Evolutionary conservation across 2,329 filamentous ascomycete species (phyloP), one percentile per base, ranked within the genome.

Genomic region (Fusarium proliferatum): DNA sequence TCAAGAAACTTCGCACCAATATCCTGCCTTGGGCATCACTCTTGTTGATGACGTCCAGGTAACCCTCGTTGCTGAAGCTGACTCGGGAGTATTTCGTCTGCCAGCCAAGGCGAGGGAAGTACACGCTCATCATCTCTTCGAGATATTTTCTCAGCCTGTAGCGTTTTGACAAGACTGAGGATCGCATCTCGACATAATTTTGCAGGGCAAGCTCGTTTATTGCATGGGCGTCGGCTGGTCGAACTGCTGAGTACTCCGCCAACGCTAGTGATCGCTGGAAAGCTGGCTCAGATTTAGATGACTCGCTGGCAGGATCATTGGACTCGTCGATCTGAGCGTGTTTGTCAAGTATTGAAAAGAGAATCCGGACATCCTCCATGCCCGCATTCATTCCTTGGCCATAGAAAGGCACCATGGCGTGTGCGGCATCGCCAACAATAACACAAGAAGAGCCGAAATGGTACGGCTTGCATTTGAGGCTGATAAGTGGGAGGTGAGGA

Each of bases 351-450:
- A 93, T 87, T 2, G 91, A 90, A 82, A 97, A 99, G 2, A 99
- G 88, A 9, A 97, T 91, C 12, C 93, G 91, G 17, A 99, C 95
- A 78, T 98, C 96, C 84, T 99, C 96, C 46, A 99, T 89, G 1
- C 96, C 96, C 1, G 96, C 93, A 79, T 99, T 99, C 91, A 99
- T 97, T 42, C 96, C 96, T 82, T 99, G 96, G 0, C 96, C 96
- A 81, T 98, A 99, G 83, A 99, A 99, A 0, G 96, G 96, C 0
- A 99, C 95, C 92, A 99, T 98, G 64, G 97, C 96, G 81, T 99
- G 96, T 0, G 96, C 95, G 12, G 96, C 95, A 80, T 99, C 96
- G 66, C 96, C 96, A 41, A 99, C 81, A 55, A 99, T 94, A 67
- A 97, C 94, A 38, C 89, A 94, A 1, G 91, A 93, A 30, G 90